A percentile compares a stretch with the other conserved stretches of the same genome.
These are phyloP conservation scores for Candida tammaniensis DNA, from an alignment of 805 yeast genomes.

Conservation along the genomic window DNA sequence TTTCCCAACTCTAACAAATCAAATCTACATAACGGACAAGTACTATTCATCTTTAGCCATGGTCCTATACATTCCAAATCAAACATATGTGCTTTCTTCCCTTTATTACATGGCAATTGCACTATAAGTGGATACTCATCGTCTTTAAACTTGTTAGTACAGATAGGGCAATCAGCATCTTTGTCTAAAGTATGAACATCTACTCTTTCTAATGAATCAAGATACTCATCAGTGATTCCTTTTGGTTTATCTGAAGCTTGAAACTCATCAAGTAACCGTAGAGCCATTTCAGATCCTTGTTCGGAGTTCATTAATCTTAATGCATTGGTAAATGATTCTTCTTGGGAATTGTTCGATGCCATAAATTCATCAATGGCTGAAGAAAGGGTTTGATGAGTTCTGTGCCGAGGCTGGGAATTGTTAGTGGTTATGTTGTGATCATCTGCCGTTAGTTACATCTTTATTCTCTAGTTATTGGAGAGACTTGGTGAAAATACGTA, in stretches of 20 bases:
- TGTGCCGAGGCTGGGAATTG: constrained; percentile 17
- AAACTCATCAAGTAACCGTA: constrained; percentile 23
- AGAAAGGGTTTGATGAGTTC: constrained; percentile 22
- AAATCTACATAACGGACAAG: constrained; percentile 86
- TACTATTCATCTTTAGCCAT: constrained; percentile 72
- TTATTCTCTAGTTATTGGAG: not conserved
- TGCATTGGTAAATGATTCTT: constrained; percentile 30
- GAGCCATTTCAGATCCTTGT: constrained; percentile 29
- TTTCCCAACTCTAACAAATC: constrained; percentile 50
- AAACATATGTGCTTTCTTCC: constrained; percentile 54
- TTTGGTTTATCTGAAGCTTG: constrained; percentile 15
- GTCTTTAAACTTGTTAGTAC: constrained; percentile 67
- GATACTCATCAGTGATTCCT: constrained; percentile 67
- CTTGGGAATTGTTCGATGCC: constrained; percentile 11
- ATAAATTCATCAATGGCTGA: constrained; percentile 36
- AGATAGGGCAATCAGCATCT: constrained; percentile 77
- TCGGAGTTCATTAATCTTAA: constrained; percentile 27
- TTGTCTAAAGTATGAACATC: constrained; percentile 27
- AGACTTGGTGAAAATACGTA: constrained; percentile 22
- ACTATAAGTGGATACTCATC: constrained; percentile 82
- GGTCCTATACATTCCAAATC: constrained; percentile 90
- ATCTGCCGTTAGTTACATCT: constrained; percentile 24
- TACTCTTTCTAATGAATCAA: constrained; percentile 78
- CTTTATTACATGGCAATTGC: constrained; percentile 56
- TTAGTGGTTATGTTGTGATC: constrained; percentile 32